These are phyloP conservation scores for Boletus coccyginus DNA, from an alignment of 768 basidiomycete species.

Conservation along the genomic window DNA sequence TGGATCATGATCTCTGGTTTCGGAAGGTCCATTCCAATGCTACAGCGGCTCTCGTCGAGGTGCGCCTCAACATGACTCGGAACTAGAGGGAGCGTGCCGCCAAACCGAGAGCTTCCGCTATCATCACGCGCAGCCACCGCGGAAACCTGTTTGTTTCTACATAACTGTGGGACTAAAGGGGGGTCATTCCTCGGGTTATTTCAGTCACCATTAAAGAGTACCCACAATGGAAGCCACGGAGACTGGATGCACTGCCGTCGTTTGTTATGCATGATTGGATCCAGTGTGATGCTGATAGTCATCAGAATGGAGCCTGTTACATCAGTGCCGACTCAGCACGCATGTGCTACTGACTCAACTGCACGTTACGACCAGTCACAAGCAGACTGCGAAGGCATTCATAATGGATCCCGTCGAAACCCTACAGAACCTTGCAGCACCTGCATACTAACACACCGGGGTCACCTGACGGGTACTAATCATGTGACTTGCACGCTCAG, in stretches of 20 bases:
- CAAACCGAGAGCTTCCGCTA: not conserved
- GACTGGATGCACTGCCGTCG: not conserved
- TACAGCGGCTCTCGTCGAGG: not conserved
- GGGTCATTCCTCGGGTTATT: not conserved
- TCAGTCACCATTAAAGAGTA: not conserved
- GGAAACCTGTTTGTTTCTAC: not conserved
- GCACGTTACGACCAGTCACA: not conserved
- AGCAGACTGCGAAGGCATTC: not conserved
- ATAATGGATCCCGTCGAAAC: not conserved
- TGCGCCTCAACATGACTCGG: too few species aligned
- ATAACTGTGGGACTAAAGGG: not conserved
- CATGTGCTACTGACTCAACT: not conserved
- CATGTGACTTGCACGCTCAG: constrained; percentile 6
- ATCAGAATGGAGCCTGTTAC: not conserved
- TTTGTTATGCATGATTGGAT: not conserved
- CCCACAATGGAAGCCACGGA: not conserved
- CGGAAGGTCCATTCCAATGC: not conserved
- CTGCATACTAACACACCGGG: not conserved
- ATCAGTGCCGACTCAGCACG: not conserved
- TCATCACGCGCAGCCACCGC: not conserved
- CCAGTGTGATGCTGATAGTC: not conserved
- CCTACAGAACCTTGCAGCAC: too few species aligned
- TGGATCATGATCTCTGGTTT: not conserved
- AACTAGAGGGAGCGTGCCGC: not conserved
- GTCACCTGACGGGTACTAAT: too few species aligned